phyloP scores from a whole-genome alignment of 805 yeast genomes.

The Wickerhamomyces hampshirensis region DNA sequence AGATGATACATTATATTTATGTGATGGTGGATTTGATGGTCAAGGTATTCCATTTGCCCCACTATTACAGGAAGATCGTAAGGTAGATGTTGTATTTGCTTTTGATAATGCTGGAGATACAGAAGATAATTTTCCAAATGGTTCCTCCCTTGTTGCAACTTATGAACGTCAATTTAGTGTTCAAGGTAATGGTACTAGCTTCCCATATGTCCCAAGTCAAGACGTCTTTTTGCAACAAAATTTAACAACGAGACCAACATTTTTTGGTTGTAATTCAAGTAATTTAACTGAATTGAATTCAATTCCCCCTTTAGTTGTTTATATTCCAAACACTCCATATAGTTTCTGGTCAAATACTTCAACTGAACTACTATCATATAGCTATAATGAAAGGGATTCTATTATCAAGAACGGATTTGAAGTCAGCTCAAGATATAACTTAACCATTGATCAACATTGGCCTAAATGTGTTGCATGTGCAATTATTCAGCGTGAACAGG shows the following conservation, averaged over 20 bases:
- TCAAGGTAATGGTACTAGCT: slow-evolving; percentile 51
- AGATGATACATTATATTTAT: slow-evolving; percentile 44
- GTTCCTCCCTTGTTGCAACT: slow-evolving; percentile 51
- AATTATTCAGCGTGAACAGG: slow-evolving; percentile 67
- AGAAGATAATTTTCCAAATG: slow-evolving; percentile 58
- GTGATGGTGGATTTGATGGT: slow-evolving; percentile 69
- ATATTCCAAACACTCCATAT: slow-evolving; percentile 67
- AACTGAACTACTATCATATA: slow-evolving; percentile 60
- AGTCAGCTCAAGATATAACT: slow-evolving; percentile 55
- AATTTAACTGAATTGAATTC: slow-evolving; percentile 51
- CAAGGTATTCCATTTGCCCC: slow-evolving; percentile 66
- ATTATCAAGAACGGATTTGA: slow-evolving; percentile 74
- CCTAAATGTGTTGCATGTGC: slow-evolving; percentile 78
- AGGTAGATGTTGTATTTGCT: slow-evolving; percentile 61
- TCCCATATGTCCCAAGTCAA: slow-evolving; percentile 75
- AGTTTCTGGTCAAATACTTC: slow-evolving; percentile 62
- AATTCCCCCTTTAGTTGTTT: slow-evolving; percentile 68
- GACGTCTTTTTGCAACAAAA: slow-evolving; percentile 53
- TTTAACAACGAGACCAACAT: slow-evolving; percentile 63
- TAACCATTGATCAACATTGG: slow-evolving; percentile 65
- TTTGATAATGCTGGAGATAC: slow-evolving; percentile 68
- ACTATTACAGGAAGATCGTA: slow-evolving; percentile 52
- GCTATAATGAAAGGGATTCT: slow-evolving; percentile 46
- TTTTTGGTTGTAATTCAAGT: slow-evolving; percentile 73
- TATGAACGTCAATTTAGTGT: slow-evolving; percentile 50